phyloP scores from a whole-genome alignment of 495 filamentous ascomycete species.

The Achaetomiella virescens region DNA sequence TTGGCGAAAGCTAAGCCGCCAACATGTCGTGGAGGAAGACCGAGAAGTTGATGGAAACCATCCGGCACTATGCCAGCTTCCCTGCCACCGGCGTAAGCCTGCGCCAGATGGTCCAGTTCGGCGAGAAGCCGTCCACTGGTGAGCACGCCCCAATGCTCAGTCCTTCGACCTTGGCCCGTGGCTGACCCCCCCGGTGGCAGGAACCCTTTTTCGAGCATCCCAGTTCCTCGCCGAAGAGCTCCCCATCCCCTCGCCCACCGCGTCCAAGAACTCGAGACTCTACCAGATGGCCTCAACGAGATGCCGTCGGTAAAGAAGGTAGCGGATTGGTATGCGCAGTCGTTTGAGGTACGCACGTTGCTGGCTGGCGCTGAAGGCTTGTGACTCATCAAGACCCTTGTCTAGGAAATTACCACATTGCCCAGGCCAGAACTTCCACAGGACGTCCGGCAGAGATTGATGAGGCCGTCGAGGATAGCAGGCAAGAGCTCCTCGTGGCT shows the following conservation, averaged over 20 bases:
- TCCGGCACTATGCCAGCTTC: constrained; percentile 96
- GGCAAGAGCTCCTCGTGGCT: constrained; percentile 59
- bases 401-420: constrained; percentile 82
- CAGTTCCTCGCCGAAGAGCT: constrained; percentile 98
- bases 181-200: constrained; percentile 37
- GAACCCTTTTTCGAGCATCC: constrained; percentile 92
- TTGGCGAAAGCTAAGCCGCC: constrained; percentile 30
- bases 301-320: constrained; percentile 97
- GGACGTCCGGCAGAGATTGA: constrained; percentile 71
- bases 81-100: constrained; percentile 94
- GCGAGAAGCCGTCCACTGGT: constrained; percentile 84
- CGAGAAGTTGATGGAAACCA: constrained; percentile 91
- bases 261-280: constrained; percentile 82
- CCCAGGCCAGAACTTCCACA: constrained; percentile 67
- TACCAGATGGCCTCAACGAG: constrained; percentile 96
- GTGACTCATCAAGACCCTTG: constrained; percentile 19
- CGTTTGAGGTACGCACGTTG: constrained; percentile 73
- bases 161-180: not conserved
- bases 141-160: constrained; percentile 24
- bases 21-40: constrained; percentile 85
- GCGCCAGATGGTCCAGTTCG: constrained; percentile 98
- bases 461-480: constrained; percentile 61
- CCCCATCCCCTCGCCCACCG: constrained; percentile 91
- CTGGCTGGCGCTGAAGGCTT: constrained; percentile 4
- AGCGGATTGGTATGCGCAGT: constrained; percentile 97